phyloP scores from a whole-genome alignment of 352 stramenopile genomes.

The Peronospora destructor region DNA sequence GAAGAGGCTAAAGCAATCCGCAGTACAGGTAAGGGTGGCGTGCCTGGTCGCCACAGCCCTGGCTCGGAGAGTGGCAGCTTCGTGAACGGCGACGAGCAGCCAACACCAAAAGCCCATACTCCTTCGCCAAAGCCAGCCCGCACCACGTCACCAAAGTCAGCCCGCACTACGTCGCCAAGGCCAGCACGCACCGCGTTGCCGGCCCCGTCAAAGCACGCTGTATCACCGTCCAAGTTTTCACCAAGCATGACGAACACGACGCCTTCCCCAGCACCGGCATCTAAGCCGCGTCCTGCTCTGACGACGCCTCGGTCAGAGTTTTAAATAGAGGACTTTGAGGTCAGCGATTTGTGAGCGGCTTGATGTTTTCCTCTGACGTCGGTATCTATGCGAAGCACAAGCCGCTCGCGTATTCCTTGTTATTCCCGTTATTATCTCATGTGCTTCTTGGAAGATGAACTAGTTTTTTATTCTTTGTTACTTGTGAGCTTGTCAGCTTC shows the following conservation, averaged over 20 bases:
- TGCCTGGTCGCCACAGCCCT: slow-evolving; percentile 37
- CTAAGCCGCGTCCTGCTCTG: slow-evolving; percentile 18
- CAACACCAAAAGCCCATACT: slow-evolving; percentile 30
- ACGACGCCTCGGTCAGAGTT: slow-evolving; percentile 32
- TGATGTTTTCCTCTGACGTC: slow-evolving; percentile 32
- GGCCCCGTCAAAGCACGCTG: slow-evolving; percentile 10
- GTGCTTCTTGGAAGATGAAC: slow-evolving; percentile 21
- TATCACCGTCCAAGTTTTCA: slow-evolving; percentile 14
- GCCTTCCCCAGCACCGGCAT: slow-evolving; percentile 15
- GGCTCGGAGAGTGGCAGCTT: slow-evolving; percentile 56
- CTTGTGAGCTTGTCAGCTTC: neutral
- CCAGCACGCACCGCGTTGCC: slow-evolving; percentile 21
- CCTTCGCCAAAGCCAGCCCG: slow-evolving; percentile 31
- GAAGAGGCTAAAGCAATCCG: slow-evolving; percentile 86
- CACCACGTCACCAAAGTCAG: slow-evolving; percentile 18
- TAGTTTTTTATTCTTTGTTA: slow-evolving; percentile 14
- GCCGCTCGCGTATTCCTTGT: slow-evolving; percentile 24
- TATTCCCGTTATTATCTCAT: slow-evolving; percentile 23
- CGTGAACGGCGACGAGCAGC: slow-evolving; percentile 32
- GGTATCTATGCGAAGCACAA: slow-evolving; percentile 35
- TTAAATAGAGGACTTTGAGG: slow-evolving; percentile 31
- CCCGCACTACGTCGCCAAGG: slow-evolving; percentile 19
- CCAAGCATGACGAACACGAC: slow-evolving; percentile 15
- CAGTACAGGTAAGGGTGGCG: slow-evolving; percentile 58
- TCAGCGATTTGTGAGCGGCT: slow-evolving; percentile 21